Percentiles rank a stretch among this genome's conserved stretches.
These are phyloP conservation scores for Neurospora sp. DNA, from an alignment of 495 filamentous ascomycete genomes.

Conservation along the genomic window DNA sequence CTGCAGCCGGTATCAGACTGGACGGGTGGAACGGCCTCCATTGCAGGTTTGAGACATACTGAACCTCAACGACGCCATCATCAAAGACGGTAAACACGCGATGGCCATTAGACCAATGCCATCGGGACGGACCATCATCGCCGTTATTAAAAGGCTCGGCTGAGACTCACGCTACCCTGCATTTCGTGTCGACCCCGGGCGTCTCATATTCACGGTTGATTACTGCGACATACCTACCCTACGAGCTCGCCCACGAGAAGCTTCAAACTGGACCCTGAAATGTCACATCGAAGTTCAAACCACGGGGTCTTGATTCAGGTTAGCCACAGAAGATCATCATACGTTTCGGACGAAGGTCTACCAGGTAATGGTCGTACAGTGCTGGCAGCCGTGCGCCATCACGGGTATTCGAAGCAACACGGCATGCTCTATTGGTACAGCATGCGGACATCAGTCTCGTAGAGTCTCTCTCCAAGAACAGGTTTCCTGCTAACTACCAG, in stretches of 20 bases:
- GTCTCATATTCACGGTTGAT: background rate
- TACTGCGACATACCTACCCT: background rate
- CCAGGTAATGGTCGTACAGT: background rate
- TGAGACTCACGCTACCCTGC: background rate
- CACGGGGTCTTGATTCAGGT: background rate
- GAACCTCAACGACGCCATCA: background rate
- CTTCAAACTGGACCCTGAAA: background rate
- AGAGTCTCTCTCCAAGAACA: background rate
- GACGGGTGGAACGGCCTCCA: slow-evolving; percentile 5
- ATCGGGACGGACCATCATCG: background rate
- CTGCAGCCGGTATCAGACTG: background rate
- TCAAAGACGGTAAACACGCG: background rate
- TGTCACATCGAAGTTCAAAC: background rate
- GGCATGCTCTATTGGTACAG: background rate
- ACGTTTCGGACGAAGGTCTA: background rate
- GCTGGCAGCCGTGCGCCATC: background rate
- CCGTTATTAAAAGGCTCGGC: background rate
- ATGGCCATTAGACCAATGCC: background rate
- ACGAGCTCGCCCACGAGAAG: background rate
- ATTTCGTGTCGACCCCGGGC: background rate
- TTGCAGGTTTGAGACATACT: slow-evolving; percentile 12
- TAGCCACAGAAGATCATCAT: background rate
- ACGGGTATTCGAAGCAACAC: background rate
- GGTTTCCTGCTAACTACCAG: background rate
- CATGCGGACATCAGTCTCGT: background rate